Evolutionary conservation across 805 yeast genomes (phyloP).

Genomic region (Candida awuae): DNA sequence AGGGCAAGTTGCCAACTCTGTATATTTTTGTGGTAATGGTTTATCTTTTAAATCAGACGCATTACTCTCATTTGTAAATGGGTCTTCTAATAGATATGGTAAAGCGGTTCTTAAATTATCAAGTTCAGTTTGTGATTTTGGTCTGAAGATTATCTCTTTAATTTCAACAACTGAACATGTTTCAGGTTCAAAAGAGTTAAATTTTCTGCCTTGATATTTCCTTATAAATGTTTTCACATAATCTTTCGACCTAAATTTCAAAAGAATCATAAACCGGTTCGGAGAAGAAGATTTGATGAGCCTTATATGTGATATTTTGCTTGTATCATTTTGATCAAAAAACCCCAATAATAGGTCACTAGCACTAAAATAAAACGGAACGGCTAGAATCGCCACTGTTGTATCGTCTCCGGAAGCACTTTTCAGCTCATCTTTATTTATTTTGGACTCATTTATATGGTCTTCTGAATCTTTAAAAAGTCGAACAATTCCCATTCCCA

Average conservation of each 20-base stretch:
- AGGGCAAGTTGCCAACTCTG: constrained; percentile 85
- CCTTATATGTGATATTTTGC: constrained; percentile 60
- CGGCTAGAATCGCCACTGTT: constrained; percentile 72
- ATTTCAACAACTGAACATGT: constrained; percentile 69
- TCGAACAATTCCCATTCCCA: constrained; percentile 70
- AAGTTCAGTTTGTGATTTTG: constrained; percentile 9
- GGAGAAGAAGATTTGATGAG: constrained; percentile 58
- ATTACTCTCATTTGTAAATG: constrained; percentile 41
- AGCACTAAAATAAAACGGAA: constrained; percentile 81
- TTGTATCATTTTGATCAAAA: constrained; percentile 54
- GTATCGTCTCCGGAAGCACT: constrained; percentile 44
- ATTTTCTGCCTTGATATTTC: constrained; percentile 60
- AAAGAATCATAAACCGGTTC: constrained; percentile 64
- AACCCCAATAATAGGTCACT: constrained; percentile 70
- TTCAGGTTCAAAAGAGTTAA: constrained; percentile 86
- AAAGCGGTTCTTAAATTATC: constrained; percentile 27
- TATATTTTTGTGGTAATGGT: constrained; percentile 21
- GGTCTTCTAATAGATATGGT: constrained; percentile 67
- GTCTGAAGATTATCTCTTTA: constrained; percentile 45
- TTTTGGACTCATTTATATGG: constrained; percentile 11
- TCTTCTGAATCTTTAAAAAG: constrained; percentile 49
- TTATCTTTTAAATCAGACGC: background rate
- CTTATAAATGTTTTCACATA: constrained; percentile 59
- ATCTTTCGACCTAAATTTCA: constrained; percentile 56
- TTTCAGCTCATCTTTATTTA: constrained; percentile 11